Conservation (phyloP, 768 basidiomycete genomes). For the Suillus subluteus region DNA sequence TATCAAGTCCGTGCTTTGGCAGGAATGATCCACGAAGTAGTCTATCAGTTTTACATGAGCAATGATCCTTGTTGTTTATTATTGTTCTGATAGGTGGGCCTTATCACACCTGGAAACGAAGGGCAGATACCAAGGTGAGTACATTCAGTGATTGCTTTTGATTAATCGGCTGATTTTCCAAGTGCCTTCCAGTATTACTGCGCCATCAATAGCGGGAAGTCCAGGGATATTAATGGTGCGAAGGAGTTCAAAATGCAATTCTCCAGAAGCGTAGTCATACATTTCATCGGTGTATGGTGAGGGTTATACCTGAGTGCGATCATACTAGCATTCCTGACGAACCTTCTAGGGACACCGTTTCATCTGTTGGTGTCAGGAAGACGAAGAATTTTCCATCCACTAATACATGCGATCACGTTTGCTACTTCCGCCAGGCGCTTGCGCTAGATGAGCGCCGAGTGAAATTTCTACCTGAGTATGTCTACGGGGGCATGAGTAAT, state of each 20-base stretch:
- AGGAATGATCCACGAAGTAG: conserved; percentile 9
- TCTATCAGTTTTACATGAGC: not conserved
- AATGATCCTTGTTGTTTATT: not conserved
- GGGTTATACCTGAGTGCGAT: not conserved
- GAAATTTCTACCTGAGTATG: conserved; percentile 30
- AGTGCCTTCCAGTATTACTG: conserved; percentile 4
- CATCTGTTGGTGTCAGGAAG: conserved; percentile 39
- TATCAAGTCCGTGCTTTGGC: conserved; percentile 10
- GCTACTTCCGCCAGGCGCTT: conserved; percentile 31
- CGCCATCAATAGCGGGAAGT: not conserved
- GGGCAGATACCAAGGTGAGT: not conserved
- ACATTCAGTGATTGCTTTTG: not conserved
- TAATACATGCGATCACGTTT: conserved; percentile 15
- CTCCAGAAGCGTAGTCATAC: not conserved
- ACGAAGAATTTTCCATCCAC: conserved; percentile 31
- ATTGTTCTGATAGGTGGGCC: conserved; percentile 31
- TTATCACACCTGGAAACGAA: not conserved
- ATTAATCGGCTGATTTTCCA: not conserved
- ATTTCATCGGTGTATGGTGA: conserved; percentile 12
- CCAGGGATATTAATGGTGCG: not conserved
- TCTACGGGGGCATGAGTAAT: conserved; percentile 22
- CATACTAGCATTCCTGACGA: not conserved
- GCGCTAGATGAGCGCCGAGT: conserved; percentile 32
- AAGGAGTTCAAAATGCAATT: conserved; percentile 5
- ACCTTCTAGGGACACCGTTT: conserved; percentile 40